phyloP scores from a whole-genome alignment of 148 eudicot genomes.

The Cornus suecica region DNA sequence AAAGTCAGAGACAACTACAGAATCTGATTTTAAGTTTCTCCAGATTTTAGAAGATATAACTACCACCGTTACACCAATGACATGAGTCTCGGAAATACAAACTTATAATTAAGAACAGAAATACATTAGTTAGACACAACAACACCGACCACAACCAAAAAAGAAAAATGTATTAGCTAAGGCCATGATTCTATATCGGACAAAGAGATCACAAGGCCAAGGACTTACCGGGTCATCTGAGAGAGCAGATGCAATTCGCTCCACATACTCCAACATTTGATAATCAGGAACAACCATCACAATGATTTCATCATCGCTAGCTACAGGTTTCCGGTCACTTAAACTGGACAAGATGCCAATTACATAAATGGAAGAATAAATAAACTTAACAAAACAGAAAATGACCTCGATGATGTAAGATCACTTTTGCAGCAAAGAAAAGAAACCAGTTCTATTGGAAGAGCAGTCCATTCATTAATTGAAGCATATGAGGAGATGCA shows the following conservation, averaged over 20 bases:
- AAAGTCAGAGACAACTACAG: neutral
- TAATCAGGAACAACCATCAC: constrained; percentile 98
- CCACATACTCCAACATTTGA: constrained; percentile 90
- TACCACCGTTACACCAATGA: neutral
- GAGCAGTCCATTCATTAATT: neutral
- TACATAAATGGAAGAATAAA: neutral
- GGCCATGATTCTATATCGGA: neutral
- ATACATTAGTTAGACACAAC: too few relatives aligned
- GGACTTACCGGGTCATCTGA: constrained; percentile 83
- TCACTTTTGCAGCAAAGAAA: neutral
- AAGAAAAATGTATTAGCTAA: neutral
- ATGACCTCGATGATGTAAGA: neutral
- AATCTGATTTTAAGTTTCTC: neutral
- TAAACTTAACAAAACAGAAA: neutral
- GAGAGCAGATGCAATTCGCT: constrained; percentile 70
- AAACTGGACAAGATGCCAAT: constrained; percentile 45
- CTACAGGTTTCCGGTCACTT: constrained; percentile 94
- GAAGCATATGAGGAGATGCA: neutral
- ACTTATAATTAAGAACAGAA: neutral
- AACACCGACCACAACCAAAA: too few relatives aligned
- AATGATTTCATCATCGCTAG: constrained; percentile 78
- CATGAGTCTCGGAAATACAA: neutral
- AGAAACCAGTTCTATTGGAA: neutral
- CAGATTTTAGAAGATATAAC: neutral
- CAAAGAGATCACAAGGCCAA: constrained; percentile 7